Percentiles rank a stretch among this genome's conserved stretches.
Evolutionary conservation across 148 eudicot genomes (phyloP).

Genomic region (Vaccinium darrowii): DNA sequence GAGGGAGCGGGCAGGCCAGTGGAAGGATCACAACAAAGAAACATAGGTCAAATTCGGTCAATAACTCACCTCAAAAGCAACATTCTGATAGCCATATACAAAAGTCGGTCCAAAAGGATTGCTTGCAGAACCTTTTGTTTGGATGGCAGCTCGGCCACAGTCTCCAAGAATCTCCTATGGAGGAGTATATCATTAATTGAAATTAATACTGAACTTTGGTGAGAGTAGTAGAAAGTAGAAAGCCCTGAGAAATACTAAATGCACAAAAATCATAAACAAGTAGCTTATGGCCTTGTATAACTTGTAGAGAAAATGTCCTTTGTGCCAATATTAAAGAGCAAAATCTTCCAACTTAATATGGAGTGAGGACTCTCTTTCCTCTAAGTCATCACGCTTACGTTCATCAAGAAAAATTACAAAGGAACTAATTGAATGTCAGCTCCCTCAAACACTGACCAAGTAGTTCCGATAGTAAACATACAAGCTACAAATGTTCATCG

Average conservation of each 20-base stretch:
- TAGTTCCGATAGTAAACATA: neutral
- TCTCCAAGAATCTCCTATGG: constrained; percentile 91
- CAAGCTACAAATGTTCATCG: neutral
- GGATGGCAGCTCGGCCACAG: constrained; percentile 93
- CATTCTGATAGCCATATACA: constrained; percentile 92
- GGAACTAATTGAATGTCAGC: neutral
- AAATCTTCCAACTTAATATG: constrained; percentile 7
- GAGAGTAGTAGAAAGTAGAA: neutral
- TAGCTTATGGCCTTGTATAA: neutral
- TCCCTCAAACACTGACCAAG: neutral
- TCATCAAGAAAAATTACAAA: neutral
- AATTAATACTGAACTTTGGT: neutral
- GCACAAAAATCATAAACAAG: neutral
- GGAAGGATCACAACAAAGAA: neutral
- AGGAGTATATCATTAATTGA: constrained; percentile 7
- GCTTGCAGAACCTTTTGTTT: constrained; percentile 87
- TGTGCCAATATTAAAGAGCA: neutral
- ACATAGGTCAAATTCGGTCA: neutral
- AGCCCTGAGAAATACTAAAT: constrained; percentile 3
- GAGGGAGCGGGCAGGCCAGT: neutral
- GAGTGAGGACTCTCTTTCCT: neutral
- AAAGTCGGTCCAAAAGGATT: constrained; percentile 96
- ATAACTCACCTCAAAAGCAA: constrained; percentile 84
- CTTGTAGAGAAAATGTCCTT: neutral
- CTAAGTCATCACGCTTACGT: neutral